Percentiles rank a stretch among this genome's conserved stretches.
Conservation (phyloP, 116 monocot genomes). For the Phalaenopsis hybrid region DNA sequence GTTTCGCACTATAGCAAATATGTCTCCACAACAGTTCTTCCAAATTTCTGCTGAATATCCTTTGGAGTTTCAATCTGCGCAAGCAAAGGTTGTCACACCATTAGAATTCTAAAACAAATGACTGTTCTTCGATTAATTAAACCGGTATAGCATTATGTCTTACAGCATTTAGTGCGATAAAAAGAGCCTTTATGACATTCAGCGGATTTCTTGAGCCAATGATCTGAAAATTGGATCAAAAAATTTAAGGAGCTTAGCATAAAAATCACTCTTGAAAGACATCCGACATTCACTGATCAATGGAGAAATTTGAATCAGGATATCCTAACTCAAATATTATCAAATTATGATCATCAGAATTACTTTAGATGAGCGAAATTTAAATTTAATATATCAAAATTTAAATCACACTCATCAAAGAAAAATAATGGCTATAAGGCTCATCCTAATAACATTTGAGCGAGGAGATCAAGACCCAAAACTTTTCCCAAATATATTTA, state of each 20-base stretch:
- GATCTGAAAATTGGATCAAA: constrained; percentile 35
- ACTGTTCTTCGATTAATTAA: not conserved
- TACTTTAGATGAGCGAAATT: too few relatives aligned
- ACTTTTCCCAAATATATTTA: not conserved
- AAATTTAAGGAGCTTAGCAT: not conserved
- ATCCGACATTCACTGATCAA: too few relatives aligned
- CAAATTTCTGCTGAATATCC: constrained; percentile 96
- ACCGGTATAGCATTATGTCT: constrained; percentile 14
- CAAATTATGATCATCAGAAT: too few relatives aligned
- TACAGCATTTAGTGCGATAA: constrained; percentile 88
- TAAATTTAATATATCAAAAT: too few relatives aligned
- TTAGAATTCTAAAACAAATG: not conserved
- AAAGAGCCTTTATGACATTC: constrained; percentile 85
- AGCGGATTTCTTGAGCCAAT: constrained; percentile 84
- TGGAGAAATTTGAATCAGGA: too few relatives aligned
- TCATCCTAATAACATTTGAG: too few relatives aligned
- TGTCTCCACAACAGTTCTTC: constrained; percentile 87
- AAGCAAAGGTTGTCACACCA: not conserved
- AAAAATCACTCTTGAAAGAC: too few relatives aligned
- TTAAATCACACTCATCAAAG: too few relatives aligned
- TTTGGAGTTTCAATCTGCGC: constrained; percentile 92
- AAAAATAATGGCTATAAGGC: too few relatives aligned
- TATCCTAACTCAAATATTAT: too few relatives aligned
- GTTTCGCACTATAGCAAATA: constrained; percentile 46
- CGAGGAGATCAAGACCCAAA: too few relatives aligned